Conservation (phyloP, 371 early-diverging fungal genomes). For the Mucor irregularis region DNA sequence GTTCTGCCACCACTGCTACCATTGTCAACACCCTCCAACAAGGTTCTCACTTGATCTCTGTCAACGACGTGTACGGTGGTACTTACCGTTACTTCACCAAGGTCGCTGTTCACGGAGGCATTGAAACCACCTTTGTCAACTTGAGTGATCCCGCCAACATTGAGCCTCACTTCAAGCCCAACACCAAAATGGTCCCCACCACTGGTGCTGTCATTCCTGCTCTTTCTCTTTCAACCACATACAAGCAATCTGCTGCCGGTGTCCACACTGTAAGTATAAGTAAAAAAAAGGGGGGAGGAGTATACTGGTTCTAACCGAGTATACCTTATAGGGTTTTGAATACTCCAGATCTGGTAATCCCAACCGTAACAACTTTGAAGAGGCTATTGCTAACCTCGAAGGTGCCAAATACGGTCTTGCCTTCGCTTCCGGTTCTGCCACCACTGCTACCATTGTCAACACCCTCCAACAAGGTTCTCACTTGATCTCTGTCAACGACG, state of each 20-base stretch:
- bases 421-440: conserved; percentile 93
- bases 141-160: conserved; percentile 76
- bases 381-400: conserved; percentile 91
- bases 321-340: conserved; percentile 75
- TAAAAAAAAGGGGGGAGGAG: neutral
- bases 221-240: neutral
- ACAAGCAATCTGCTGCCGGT: conserved; percentile 72
- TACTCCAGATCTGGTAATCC: conserved; percentile 97
- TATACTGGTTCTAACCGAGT: conserved; percentile 3
- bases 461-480: conserved; percentile 79
- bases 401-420: conserved; percentile 88
- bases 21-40: conserved; percentile 71
- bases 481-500: conserved; percentile 92
- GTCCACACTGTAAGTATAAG: conserved; percentile 71
- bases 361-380: conserved; percentile 87
- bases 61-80: conserved; percentile 98
- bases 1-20: conserved; percentile 91
- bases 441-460: conserved; percentile 87
- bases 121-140: conserved; percentile 89
- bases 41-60: conserved; percentile 87
- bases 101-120: conserved; percentile 74
- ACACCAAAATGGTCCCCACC: conserved; percentile 80
- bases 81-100: conserved; percentile 96
- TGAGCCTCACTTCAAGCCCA: conserved; percentile 62
- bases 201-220: conserved; percentile 81